A percentile compares a stretch with the other conserved stretches of the same genome.
phyloP scores from a whole-genome alignment of 1,284 basidiomycete genomes.

The Mycosarcoma mackinlayi region DNA sequence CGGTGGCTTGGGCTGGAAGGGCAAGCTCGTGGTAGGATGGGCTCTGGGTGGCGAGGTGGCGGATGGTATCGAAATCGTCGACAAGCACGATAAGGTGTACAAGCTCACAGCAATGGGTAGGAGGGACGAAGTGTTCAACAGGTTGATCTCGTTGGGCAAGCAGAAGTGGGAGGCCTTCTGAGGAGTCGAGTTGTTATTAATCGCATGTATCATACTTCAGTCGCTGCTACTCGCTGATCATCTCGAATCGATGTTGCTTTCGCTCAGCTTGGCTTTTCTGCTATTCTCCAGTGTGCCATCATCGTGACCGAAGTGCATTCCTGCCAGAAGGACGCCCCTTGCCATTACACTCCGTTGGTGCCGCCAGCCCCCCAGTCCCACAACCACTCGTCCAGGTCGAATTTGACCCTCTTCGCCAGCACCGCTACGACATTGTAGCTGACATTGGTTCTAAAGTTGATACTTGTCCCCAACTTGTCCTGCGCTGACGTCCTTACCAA shows the following conservation, averaged over 20 bases:
- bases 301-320: too few relatives aligned
- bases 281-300: background rate
- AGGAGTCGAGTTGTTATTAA: background rate
- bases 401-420: conserved; percentile 43
- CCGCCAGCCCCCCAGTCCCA: conserved; percentile 52
- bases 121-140: conserved; percentile 68
- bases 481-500: conserved; percentile 39
- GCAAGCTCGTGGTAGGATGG: conserved; percentile 63
- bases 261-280: background rate
- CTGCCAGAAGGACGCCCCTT: too few relatives aligned
- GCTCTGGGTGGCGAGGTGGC: conserved; percentile 54
- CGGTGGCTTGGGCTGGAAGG: conserved; percentile 68
- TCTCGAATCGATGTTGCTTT: background rate
- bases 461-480: conserved; percentile 42
- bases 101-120: conserved; percentile 66
- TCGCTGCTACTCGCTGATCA: background rate
- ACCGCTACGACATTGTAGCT: conserved; percentile 34
- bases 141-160: conserved; percentile 55
- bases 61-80: conserved; percentile 57
- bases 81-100: conserved; percentile 51
- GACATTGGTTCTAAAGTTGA: conserved; percentile 50
- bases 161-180: conserved; percentile 55
- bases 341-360: conserved; percentile 14
- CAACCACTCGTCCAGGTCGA: conserved; percentile 54
- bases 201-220: too few relatives aligned